phyloP scores from a whole-genome alignment of 1,284 basidiomycete species.

The Fomitopsis betulina region DNA sequence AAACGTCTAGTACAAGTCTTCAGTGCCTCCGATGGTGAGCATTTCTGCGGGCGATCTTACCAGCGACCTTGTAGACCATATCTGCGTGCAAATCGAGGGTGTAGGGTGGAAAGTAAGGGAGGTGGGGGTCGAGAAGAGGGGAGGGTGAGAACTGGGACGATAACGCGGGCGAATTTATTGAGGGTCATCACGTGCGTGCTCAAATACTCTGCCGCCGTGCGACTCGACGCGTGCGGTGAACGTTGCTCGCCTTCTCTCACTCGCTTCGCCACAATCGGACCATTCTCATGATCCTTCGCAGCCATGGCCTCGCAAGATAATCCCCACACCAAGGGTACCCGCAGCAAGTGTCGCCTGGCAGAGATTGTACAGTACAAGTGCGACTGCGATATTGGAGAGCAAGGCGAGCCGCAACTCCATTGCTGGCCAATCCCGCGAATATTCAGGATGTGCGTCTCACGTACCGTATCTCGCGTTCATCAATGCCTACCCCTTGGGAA shows the following conservation, averaged over 20 bases:
- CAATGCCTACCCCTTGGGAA: background rate
- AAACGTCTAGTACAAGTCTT: slow-evolving; percentile 63
- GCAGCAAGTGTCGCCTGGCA: slow-evolving; percentile 48
- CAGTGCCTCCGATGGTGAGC: background rate
- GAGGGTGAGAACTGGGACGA: slow-evolving; percentile 33
- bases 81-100: slow-evolving; percentile 22
- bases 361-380: slow-evolving; percentile 74
- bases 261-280: background rate
- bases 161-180: slow-evolving; percentile 33
- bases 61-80: slow-evolving; percentile 85
- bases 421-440: slow-evolving; percentile 72
- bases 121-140: slow-evolving; percentile 23
- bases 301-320: slow-evolving; percentile 1
- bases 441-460: slow-evolving; percentile 56
- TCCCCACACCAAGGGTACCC: background rate
- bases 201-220: background rate
- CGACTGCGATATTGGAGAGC: slow-evolving; percentile 31
- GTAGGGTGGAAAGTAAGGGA: slow-evolving; percentile 13
- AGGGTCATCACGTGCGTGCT: background rate
- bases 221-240: background rate
- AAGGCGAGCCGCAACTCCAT: slow-evolving; percentile 35
- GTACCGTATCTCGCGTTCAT: background rate
- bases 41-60: slow-evolving; percentile 33
- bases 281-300: slow-evolving; percentile 3
- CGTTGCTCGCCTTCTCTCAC: slow-evolving; percentile 6